phyloP scores from a whole-genome alignment of 179 eudicot genomes.

The Corrigiola litoralis region DNA sequence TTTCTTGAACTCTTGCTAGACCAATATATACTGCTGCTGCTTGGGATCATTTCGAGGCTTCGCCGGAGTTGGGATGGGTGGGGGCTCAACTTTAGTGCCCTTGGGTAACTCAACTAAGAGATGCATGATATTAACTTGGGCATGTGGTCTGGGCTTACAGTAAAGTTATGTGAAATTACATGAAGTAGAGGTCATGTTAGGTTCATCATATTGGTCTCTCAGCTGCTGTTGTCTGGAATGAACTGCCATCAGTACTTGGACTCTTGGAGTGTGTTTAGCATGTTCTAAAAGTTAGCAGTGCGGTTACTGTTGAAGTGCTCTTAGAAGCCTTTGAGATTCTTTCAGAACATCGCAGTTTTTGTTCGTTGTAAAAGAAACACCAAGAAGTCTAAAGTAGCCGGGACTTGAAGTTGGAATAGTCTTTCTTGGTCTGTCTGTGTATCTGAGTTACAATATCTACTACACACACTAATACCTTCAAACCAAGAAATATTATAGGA shows the following conservation, averaged over 20 bases:
- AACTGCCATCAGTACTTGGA: background rate
- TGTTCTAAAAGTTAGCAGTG: background rate
- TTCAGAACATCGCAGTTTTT: no score
- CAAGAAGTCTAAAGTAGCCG: background rate
- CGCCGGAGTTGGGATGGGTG: background rate
- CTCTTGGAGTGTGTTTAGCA: background rate
- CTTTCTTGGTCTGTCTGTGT: background rate
- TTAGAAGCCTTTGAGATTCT: background rate
- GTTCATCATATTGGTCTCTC: background rate
- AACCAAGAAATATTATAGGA: background rate
- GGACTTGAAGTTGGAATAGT: background rate
- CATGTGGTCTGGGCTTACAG: background rate
- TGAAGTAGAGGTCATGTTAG: no score
- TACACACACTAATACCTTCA: no score
- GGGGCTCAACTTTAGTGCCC: background rate
- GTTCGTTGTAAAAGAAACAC: background rate
- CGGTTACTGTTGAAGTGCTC: background rate
- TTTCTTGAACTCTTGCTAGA: background rate
- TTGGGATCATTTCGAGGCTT: background rate
- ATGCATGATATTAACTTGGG: background rate
- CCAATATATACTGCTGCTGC: background rate
- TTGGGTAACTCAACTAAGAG: background rate
- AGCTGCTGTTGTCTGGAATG: background rate
- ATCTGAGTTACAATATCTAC: background rate
- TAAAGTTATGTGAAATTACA: background rate